phyloP scores from a whole-genome alignment of 148 eudicot genomes.

The Linanthus parryae region DNA sequence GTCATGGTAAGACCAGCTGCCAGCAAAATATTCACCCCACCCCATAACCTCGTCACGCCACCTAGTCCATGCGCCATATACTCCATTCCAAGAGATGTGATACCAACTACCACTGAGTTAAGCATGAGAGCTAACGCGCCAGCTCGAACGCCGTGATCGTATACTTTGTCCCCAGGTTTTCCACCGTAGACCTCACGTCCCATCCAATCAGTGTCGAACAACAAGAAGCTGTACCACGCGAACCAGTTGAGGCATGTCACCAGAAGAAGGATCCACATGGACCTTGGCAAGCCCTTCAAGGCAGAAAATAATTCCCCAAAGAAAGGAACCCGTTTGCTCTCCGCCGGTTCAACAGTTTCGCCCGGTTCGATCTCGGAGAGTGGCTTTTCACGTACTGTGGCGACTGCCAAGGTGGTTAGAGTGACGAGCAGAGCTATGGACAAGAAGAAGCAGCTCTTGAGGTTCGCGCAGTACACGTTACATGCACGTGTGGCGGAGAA shows the following conservation, averaged over 20 bases:
- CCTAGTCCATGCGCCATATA: conserved; percentile 29
- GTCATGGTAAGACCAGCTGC: conserved; percentile 52
- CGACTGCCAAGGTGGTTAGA: conserved; percentile 32
- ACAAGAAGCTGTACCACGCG: conserved; percentile 55
- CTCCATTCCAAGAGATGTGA: conserved; percentile 45
- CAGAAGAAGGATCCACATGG: conserved; percentile 48
- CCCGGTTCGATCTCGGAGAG: background rate
- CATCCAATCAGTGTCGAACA: conserved; percentile 68
- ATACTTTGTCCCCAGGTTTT: conserved; percentile 21
- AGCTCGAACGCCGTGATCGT: conserved; percentile 50
- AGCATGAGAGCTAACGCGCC: conserved; percentile 81
- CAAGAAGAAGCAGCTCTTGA: conserved; percentile 64
- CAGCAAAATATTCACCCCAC: conserved; percentile 47
- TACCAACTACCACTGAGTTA: conserved; percentile 51
- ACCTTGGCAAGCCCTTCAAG: conserved; percentile 29
- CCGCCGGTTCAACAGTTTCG: background rate
- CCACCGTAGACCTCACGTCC: conserved; percentile 59
- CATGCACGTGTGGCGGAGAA: conserved; percentile 62
- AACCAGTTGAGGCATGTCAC: conserved; percentile 59
- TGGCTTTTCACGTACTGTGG: conserved; percentile 27
- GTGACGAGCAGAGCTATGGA: conserved; percentile 37
- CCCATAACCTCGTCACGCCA: conserved; percentile 65
- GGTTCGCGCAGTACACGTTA: conserved; percentile 76
- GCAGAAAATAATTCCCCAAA: conserved; percentile 39
- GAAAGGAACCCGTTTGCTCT: conserved; percentile 16